Evolutionary conservation across 768 basidiomycete genomes (phyloP), one percentile per base, ranked within the genome.

Genomic region (Macrocybe gigantea): DNA sequence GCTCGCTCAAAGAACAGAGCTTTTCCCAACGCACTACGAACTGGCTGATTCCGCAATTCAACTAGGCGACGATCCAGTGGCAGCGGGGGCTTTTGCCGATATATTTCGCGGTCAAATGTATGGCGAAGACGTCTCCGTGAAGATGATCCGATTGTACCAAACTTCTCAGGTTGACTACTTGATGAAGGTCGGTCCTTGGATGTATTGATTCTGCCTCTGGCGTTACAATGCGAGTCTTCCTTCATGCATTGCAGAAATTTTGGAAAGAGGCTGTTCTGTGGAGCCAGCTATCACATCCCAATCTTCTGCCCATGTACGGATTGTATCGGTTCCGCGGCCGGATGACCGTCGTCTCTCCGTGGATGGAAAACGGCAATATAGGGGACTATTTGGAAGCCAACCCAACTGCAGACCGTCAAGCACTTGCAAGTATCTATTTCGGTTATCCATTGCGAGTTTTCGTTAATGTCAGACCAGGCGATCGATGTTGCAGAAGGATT

Each of bases 291-390:
- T 51, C 40, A 7, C 53, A 54, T 38, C 46, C 44, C 3, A 51
- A 54, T 48, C 51, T 72, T 4, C 57, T 71, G 2, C 68, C 69
- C 1, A 70, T 72, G 37, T 64, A 64, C 7, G 69, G 69, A 1
- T 40, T 61, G 7, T 47, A 49, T 14, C 60, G 64, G 41, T 44
- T 45, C 7, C 47, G 54, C 14, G 48, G 50, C 4, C 54, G 63
- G 33, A 47, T 67, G 13, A 64, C 64, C 44, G 59, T 67, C 29
- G 62, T 69, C 6, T 65, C 64, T 0, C 64, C 67, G 8, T 70
- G 65, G 67, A 68, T 67, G 63, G 54, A 63, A 35, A 62, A 63
- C 33, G 68, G 68, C 1, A 65, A 65, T 31, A 54, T 66, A 11
- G 56, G 51, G 33, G 56, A 64, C 12, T 63, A 41, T 45, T 45